Evolutionary conservation across 768 basidiomycete species (phyloP), one percentile per base, ranked within the genome.

Genomic region (Trichaptum fuscoviolaceum): DNA sequence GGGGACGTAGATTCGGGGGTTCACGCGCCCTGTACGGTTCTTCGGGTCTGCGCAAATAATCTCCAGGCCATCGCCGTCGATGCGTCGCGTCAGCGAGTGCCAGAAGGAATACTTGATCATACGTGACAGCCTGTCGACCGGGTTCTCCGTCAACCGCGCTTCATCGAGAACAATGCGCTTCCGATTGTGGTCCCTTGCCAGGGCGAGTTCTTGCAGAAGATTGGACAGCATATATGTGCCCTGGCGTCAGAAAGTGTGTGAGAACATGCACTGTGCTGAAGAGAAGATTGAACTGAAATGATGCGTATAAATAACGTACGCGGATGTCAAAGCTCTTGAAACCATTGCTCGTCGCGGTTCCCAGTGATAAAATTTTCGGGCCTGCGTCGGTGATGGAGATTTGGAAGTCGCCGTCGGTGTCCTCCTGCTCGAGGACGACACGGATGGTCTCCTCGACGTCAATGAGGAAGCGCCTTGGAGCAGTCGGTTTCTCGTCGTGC

Each of bases 151-250:
- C 63, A 99, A 83, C 68, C 96, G 91, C n/a, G 94, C 89, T 77
- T 99, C 97, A 71, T 99, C 97, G n/a, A 99, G 88, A 23, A 99
- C 94, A 74, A 99, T 97, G 8, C 95, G 91, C 78, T 96, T 96
- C 66, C 95, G 84, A 69, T 91, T 90, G 77, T 96, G 95, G 74
- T 99, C 96, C 9, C 94, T 88, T 7, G 97, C 96, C 24, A 99
- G 87, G 1, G 96, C 96, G 61, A 99, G 89, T 75, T 99, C 96
- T 81, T 99, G 96, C n/a, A 99, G 84, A 26, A 99, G 86, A 77
- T 98, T 99, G 15, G 96, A 98, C 60, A 99, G 83, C 96, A 98
- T 99, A 78, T 99, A 99, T n/a, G 92, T 98, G 57, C 97, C 96
- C 91, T 96, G 73, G 18, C 72, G 64, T 67, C 17, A 69, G 26